These are phyloP conservation scores for Acacia crassicarpa DNA, from an alignment of 306 rosid genomes.

Conservation along the genomic window DNA sequence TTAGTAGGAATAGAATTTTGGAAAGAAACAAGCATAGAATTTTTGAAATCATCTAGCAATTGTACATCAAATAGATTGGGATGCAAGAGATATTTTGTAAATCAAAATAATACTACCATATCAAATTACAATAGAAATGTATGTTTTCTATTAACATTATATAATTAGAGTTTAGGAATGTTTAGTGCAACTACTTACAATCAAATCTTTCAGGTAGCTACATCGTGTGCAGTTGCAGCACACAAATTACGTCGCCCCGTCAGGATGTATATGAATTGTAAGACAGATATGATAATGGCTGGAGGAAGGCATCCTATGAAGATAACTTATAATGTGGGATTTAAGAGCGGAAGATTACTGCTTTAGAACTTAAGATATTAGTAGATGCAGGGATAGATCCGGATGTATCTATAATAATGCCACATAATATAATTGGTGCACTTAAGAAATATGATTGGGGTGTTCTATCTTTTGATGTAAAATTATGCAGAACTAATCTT, in stretches of 20 bases:
- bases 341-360: constrained; percentile 82
- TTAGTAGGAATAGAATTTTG: not conserved
- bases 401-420: constrained; percentile 65
- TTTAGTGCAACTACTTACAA: constrained; percentile 16
- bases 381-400: constrained; percentile 67
- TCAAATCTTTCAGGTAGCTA: constrained; percentile 60
- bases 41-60: not conserved
- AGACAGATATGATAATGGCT: constrained; percentile 87
- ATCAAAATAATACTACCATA: not conserved
- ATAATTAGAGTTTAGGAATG: not conserved
- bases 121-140: not conserved
- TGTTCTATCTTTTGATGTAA: constrained; percentile 72
- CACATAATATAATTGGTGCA: constrained; percentile 38
- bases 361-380: constrained; percentile 66
- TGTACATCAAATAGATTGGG: not conserved
- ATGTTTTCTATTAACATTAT: not conserved
- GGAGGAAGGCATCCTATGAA: constrained; percentile 98
- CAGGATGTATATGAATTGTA: constrained; percentile 72
- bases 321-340: constrained; percentile 78
- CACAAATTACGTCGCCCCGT: constrained; percentile 73
- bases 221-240: constrained; percentile 92
- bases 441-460: constrained; percentile 93
- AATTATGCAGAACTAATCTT: constrained; percentile 80
- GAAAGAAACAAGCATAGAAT: not conserved
- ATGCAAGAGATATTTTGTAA: not conserved